These are phyloP conservation scores for Hevea brasiliensis DNA, from an alignment of 345 rosid species.

Conservation along the genomic window DNA sequence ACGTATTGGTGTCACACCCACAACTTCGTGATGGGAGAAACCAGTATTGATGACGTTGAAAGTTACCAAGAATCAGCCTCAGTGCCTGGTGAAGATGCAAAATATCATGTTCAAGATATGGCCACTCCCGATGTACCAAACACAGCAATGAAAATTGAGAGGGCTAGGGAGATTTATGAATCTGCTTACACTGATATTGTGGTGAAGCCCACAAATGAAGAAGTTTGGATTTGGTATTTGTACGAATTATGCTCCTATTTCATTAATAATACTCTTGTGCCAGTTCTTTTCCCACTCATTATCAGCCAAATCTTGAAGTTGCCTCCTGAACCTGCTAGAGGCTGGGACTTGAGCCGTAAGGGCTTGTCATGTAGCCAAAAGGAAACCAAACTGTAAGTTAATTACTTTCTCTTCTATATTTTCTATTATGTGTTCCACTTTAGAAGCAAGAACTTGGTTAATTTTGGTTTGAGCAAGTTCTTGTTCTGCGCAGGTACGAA, in stretches of 20 bases:
- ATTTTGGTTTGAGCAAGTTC: too few species aligned
- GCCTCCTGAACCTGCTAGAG: conserved; percentile 20
- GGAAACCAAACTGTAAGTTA: conserved; percentile 47
- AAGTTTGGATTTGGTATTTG: conserved; percentile 50
- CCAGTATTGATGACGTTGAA: background rate
- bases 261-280: conserved; percentile 41
- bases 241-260: conserved; percentile 53
- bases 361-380: conserved; percentile 35
- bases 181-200: background rate
- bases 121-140: conserved; percentile 28
- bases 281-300: conserved; percentile 54
- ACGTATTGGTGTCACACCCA: background rate
- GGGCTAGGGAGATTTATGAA: conserved; percentile 15
- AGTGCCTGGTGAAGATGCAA: too few species aligned
- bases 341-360: conserved; percentile 10
- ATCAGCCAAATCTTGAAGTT: conserved; percentile 22
- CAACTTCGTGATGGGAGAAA: background rate
- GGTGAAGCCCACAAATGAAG: conserved; percentile 35
- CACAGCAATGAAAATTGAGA: conserved; percentile 29
- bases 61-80: background rate
- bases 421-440: background rate
- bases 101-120: background rate
- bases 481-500: conserved; percentile 36
- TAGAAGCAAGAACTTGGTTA: too few species aligned
- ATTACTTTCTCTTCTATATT: background rate